Evolutionary conservation across 169 alveolate species (phyloP), one percentile per base, ranked within the genome.

Genomic region (Neospora caninum): DNA sequence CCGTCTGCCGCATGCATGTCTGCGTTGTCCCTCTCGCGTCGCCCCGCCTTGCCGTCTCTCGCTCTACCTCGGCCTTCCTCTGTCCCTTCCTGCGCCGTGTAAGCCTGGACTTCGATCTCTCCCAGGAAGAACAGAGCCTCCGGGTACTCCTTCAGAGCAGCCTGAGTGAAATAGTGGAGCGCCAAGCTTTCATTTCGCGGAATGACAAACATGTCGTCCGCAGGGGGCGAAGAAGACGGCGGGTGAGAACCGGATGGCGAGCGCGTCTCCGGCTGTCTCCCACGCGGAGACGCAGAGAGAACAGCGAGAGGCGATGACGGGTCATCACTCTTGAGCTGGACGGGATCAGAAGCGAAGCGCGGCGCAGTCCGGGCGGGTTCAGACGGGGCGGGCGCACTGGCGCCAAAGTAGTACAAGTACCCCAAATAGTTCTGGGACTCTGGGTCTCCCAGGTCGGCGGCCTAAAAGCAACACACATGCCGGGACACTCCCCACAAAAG

Each of bases 81-180:
- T 13, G 43, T 38, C 86, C 86, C 39, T 9, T 10, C 2, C 43
- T n/a, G 39, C 39, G 86, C 83, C 36, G 92, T 38, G 58, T 20
- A 43, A 0, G 64, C 80, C 39, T 45, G 53, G 31, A 49, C 36
- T 31, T 91, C 86, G 25, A 91, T 39, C n/a, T 91, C 94, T 0
- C 94, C 94, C 67, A 91, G 54, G n/a, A 67, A 91, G 54, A 73
- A 91, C 18, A 91, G 42, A 4, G 94, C 88, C 94, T 91, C 94
- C 7, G 94, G 89, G 41, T 22, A 42, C 39, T 91, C 94, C 64
- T 53, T 53, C 1, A 89, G 93, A 4, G 93, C 93, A 0, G 93
- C 93, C 43, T 34, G 54, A 0, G 70, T 1, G 73, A 89, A 89
- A 78, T 70, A 89, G 73, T 29, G 54, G 49, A 22, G 29, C 7